phyloP scores from a whole-genome alignment of 1,139 yeast genomes.

The Hansenula lynferdii region DNA sequence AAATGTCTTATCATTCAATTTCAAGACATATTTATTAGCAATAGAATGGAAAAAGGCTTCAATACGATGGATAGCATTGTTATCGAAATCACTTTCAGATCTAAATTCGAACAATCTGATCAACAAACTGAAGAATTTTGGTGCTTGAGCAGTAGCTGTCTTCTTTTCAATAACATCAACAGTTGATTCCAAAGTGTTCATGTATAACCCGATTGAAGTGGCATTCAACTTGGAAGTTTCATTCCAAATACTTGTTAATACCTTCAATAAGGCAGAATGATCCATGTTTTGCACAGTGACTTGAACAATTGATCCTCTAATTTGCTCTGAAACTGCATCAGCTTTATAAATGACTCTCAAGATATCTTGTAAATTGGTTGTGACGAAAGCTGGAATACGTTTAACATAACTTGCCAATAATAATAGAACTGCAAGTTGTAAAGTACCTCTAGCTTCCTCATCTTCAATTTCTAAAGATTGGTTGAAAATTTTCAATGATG shows the following conservation, averaged over 20 bases:
- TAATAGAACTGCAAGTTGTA: constrained; percentile 66
- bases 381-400: constrained; percentile 83
- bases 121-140: constrained; percentile 67
- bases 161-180: constrained; percentile 70
- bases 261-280: constrained; percentile 52
- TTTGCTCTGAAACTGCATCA: constrained; percentile 48
- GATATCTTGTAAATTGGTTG: constrained; percentile 61
- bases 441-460: constrained; percentile 25
- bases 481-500: constrained; percentile 58
- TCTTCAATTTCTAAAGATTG: constrained; percentile 29
- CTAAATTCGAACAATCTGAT: constrained; percentile 69
- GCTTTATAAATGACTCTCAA: constrained; percentile 55
- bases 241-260: constrained; percentile 62
- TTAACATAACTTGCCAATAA: constrained; percentile 72
- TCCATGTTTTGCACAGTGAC: constrained; percentile 69
- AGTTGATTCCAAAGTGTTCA: constrained; percentile 60
- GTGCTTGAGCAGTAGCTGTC: constrained; percentile 64
- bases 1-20: constrained; percentile 88
- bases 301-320: constrained; percentile 63
- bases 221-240: constrained; percentile 41
- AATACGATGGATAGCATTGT: constrained; percentile 72
- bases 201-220: constrained; percentile 59
- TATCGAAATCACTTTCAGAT: constrained; percentile 52
- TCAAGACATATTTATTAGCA: constrained; percentile 77
- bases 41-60: constrained; percentile 73